Evolutionary conservation across 768 basidiomycete genomes (phyloP).

Genomic region (Tricholoma flavovirens): DNA sequence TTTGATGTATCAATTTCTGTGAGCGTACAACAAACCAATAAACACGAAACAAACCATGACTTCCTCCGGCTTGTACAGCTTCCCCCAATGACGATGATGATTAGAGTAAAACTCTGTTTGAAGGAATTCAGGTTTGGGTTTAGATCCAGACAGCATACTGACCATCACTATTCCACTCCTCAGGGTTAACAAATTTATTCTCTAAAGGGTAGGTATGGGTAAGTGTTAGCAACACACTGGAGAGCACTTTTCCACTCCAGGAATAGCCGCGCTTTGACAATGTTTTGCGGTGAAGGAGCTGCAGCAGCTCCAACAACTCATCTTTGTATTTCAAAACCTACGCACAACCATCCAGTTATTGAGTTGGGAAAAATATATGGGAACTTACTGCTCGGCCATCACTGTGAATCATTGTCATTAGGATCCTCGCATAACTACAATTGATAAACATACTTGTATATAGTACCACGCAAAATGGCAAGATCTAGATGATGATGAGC

Average conservation of each 20-base stretch:
- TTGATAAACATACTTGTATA: slow-evolving; percentile 57
- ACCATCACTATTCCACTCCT: slow-evolving; percentile 70
- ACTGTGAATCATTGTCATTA: slow-evolving; percentile 21
- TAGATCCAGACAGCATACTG: slow-evolving; percentile 20
- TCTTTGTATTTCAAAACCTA: slow-evolving; percentile 63
- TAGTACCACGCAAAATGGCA: slow-evolving; percentile 71
- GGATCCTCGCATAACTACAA: not conserved
- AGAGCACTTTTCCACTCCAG: slow-evolving; percentile 73
- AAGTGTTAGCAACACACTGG: slow-evolving; percentile 64
- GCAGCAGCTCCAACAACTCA: slow-evolving; percentile 54
- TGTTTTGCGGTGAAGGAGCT: slow-evolving; percentile 62
- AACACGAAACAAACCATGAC: slow-evolving; percentile 45
- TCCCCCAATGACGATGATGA: slow-evolving; percentile 78
- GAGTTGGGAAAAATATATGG: not conserved
- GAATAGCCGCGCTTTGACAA: slow-evolving; percentile 79
- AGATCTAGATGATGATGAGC: slow-evolving; percentile 42
- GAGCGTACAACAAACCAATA: not conserved
- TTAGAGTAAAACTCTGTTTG: slow-evolving; percentile 57
- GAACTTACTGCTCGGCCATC: slow-evolving; percentile 56
- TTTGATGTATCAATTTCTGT: not conserved
- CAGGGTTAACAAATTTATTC: slow-evolving; percentile 73
- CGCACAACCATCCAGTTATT: slow-evolving; percentile 4
- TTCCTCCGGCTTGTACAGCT: slow-evolving; percentile 63
- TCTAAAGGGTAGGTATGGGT: slow-evolving; percentile 80
- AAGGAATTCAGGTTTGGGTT: not conserved